Base-by-base conservation (phyloP, 2,329 filamentous ascomycete species). In the Aspergillus viridinutans region DNA sequence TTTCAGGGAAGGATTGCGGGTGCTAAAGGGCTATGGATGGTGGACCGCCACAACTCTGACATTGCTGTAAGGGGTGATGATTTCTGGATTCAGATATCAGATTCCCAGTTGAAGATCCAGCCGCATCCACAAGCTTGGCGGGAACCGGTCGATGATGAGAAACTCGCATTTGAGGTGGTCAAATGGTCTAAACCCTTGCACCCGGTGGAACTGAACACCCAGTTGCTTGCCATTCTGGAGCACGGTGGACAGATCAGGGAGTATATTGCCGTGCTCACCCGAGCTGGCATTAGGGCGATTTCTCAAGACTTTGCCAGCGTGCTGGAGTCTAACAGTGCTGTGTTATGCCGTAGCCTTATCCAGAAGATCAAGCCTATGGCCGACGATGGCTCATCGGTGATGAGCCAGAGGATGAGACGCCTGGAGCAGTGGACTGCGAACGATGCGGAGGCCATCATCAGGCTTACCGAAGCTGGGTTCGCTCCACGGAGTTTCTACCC, bases 11-110 rank as follows among this genome's bases (percentile, higher is more conserved):
- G 85, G 4, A 83, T 86, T 55, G 79, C 76, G 20, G 83, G 84
- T 1, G 81, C 82, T 0, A 87, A 87, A 68, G 85, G 85, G 1
- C 63, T 87, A 4, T 86, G 84, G 84, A 81, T 83, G 68, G 74
- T 84, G 1, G 81, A 81, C 54, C 71, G 69, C 3, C 67, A 73
- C 62, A 70, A 56, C 64, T 74, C 67, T 7, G 54, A 56, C 17
- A 54, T 64, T 38, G 60, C 40, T 21, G 54, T 49, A 12, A 62
- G 62, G 1, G 67, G 76, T 12, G 64, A 72, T 23, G 68, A 70
- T 2, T 69, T 77, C 9, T 85, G 83, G 81, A 83, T 87, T 23
- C 72, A 83, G 47, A 78, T 87, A 17, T 79, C 76, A 0, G 71
- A 80, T 9, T 85, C 82, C 23, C 85, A 88, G 58, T 64, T 79